These are phyloP conservation scores for Arthroderma uncinatum DNA, from an alignment of 2,329 filamentous ascomycete species.

Conservation along the genomic window DNA sequence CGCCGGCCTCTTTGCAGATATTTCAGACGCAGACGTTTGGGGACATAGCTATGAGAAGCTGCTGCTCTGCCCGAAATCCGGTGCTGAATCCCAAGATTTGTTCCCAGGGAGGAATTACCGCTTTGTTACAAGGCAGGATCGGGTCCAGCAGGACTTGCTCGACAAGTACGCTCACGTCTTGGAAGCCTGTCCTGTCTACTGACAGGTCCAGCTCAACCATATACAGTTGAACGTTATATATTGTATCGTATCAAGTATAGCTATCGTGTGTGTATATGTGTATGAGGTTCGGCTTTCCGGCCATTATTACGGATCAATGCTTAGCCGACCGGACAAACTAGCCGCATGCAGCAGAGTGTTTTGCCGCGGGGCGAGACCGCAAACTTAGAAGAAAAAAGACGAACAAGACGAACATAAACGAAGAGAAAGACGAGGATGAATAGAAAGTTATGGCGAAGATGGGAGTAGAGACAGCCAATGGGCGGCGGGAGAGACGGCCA, in stretches of 20 bases:
- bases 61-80: not conserved
- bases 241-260: no score
- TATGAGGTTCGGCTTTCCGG: not conserved
- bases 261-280: no score
- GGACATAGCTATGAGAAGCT: no score
- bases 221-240: no score
- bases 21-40: no score
- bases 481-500: no score
- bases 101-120: not conserved
- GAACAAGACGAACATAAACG: no score
- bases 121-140: not conserved
- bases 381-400: not conserved
- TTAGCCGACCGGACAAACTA: not conserved
- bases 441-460: not conserved
- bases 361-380: not conserved
- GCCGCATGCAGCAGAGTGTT: conserved; percentile 3
- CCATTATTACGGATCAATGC: not conserved
- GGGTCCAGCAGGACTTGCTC: not conserved
- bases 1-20: not conserved
- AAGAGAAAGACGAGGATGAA: not conserved
- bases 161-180: not conserved
- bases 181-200: not conserved
- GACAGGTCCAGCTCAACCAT: no score
- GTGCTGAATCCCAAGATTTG: not conserved
- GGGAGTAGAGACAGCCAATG: not conserved